Percentiles rank a stretch among this genome's conserved stretches.
Conservation (phyloP, 2,329 filamentous ascomycete genomes). For the Penicillium concentricum region DNA sequence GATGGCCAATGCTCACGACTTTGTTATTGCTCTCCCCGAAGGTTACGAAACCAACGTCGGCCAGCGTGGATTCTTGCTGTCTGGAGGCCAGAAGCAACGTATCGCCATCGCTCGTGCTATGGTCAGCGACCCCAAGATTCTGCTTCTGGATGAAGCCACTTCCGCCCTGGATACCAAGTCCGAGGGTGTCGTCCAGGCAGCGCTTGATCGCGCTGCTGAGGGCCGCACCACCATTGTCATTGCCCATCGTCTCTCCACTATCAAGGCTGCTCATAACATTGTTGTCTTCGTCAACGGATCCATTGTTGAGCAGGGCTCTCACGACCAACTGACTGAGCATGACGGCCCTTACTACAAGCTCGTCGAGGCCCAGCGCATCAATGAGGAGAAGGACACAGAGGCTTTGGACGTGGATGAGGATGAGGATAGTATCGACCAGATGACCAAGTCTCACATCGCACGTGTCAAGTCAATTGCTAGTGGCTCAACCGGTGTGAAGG, state of each 20-base stretch:
- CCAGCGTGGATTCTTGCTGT: slow-evolving; percentile 86
- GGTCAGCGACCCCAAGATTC: slow-evolving; percentile 85
- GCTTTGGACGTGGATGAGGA: slow-evolving; percentile 28
- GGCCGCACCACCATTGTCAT: slow-evolving; percentile 95
- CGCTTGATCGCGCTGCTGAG: slow-evolving; percentile 78
- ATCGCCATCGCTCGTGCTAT: slow-evolving; percentile 91
- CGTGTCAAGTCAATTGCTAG: slow-evolving; percentile 36
- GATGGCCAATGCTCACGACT: slow-evolving; percentile 93
- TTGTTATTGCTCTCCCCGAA: slow-evolving; percentile 77
- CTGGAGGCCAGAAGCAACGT: slow-evolving; percentile 94
- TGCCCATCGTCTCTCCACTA: slow-evolving; percentile 91
- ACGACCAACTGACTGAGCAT: slow-evolving; percentile 71
- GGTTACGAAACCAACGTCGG: slow-evolving; percentile 95
- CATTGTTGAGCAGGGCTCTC: slow-evolving; percentile 91
- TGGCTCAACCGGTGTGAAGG: slow-evolving; percentile 25
- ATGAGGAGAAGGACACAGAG: slow-evolving; percentile 50
- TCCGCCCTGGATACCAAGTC: slow-evolving; percentile 91
- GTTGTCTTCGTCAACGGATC: slow-evolving; percentile 82
- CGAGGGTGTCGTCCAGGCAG: slow-evolving; percentile 90
- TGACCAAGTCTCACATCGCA: slow-evolving; percentile 29
- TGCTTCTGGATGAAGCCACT: slow-evolving; percentile 93
- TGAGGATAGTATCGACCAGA: slow-evolving; percentile 25
- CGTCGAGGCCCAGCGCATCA: slow-evolving; percentile 83
- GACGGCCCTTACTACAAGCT: slow-evolving; percentile 77
- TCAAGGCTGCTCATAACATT: slow-evolving; percentile 92